Percentiles rank a stretch among this genome's conserved stretches.
These are phyloP conservation scores for Cyclaneusma minus DNA, from an alignment of 2,329 filamentous ascomycete species.

Conservation along the genomic window DNA sequence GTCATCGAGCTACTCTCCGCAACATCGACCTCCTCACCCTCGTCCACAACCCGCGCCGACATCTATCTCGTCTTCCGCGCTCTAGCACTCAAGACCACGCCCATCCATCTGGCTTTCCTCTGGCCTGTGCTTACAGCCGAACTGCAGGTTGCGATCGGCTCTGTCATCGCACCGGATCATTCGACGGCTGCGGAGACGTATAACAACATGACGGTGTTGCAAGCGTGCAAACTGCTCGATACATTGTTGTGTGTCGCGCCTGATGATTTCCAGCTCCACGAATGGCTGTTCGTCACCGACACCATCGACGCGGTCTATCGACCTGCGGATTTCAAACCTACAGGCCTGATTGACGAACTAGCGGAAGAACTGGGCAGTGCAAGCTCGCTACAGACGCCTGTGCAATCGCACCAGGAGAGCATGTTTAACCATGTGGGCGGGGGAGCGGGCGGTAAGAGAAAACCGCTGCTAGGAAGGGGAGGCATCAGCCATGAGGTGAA, in stretches of 20 bases:
- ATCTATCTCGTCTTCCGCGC: slow-evolving; percentile 79
- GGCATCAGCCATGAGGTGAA: slow-evolving; percentile 37
- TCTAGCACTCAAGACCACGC: slow-evolving; percentile 61
- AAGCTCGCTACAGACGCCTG: too few species aligned
- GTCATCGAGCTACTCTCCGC: slow-evolving; percentile 74
- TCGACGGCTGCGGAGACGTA: slow-evolving; percentile 54
- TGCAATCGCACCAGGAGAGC: too few species aligned
- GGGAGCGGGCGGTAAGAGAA: slow-evolving; percentile 16
- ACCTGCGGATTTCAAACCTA: slow-evolving; percentile 48
- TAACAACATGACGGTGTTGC: slow-evolving; percentile 61
- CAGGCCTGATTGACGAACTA: slow-evolving; percentile 72
- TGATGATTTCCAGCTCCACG: slow-evolving; percentile 94
- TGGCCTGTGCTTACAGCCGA: slow-evolving; percentile 88
- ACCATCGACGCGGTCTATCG: slow-evolving; percentile 93
- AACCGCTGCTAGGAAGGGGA: slow-evolving; percentile 22
- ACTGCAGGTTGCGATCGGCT: slow-evolving; percentile 64
- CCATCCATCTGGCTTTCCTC: slow-evolving; percentile 65
- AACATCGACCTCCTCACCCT: slow-evolving; percentile 78
- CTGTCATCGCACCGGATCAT: slow-evolving; percentile 52
- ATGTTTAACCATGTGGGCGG: too few species aligned
- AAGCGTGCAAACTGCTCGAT: slow-evolving; percentile 89
- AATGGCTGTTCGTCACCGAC: slow-evolving; percentile 96
- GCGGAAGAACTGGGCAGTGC: slow-evolving; percentile 55
- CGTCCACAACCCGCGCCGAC: slow-evolving; percentile 75
- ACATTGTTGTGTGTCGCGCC: slow-evolving; percentile 72